Conservation (phyloP, 495 filamentous ascomycete genomes). For the Haplographium delicatum region DNA sequence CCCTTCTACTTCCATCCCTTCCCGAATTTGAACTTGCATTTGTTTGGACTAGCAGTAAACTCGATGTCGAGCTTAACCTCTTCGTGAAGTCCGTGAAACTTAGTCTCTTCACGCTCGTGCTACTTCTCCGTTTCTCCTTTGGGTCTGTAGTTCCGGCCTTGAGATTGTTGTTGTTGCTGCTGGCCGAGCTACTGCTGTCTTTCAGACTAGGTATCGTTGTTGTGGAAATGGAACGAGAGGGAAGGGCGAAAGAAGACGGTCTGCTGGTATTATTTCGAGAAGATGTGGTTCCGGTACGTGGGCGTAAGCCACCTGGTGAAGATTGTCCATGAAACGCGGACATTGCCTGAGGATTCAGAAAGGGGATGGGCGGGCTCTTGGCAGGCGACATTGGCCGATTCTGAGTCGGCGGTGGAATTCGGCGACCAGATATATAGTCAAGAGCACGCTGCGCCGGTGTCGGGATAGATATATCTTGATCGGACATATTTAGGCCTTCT, state of each 20-base stretch:
- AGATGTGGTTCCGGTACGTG: constrained; percentile 15
- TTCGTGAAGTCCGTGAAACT: constrained; percentile 52
- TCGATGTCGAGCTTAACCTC: constrained; percentile 45
- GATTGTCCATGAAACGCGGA: constrained; percentile 18
- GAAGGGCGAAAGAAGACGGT: constrained; percentile 19
- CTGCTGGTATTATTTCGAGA: constrained; percentile 7
- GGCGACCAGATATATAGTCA: constrained; percentile 43
- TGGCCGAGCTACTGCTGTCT: not conserved
- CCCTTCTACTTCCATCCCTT: constrained; percentile 19
- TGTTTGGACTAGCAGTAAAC: constrained; percentile 47
- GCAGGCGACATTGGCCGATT: constrained; percentile 16
- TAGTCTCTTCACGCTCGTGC: constrained; percentile 41
- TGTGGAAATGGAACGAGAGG: constrained; percentile 20
- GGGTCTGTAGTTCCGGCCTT: constrained; percentile 4
- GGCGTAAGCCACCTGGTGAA: constrained; percentile 6
- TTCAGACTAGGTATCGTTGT: constrained; percentile 13
- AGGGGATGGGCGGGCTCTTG: constrained; percentile 13
- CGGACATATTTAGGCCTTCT: constrained; percentile 36
- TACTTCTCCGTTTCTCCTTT: constrained; percentile 37
- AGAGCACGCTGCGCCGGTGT: constrained; percentile 39
- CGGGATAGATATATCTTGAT: constrained; percentile 29
- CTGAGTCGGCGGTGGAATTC: constrained; percentile 17
- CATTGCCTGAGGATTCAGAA: constrained; percentile 20
- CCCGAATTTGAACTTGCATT: constrained; percentile 29
- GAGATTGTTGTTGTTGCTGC: constrained; percentile 3